These are phyloP conservation scores for Beauveria asiatica DNA, from an alignment of 2,329 filamentous ascomycete species.

Conservation along the genomic window DNA sequence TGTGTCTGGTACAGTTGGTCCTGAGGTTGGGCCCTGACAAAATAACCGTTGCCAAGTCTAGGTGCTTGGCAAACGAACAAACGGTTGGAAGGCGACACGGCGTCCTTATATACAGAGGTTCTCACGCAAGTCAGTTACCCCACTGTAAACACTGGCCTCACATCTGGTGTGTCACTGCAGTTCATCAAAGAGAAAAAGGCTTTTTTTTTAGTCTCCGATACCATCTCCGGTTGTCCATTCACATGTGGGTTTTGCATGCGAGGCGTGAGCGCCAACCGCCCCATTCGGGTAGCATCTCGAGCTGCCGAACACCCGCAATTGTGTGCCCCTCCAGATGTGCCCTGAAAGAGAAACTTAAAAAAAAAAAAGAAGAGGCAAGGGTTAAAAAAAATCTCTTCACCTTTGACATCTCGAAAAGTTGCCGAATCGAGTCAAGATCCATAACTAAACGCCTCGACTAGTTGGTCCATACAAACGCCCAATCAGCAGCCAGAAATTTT, in stretches of 20 bases:
- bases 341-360: not conserved
- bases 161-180: not conserved
- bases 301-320: not conserved
- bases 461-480: not conserved
- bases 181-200: not conserved
- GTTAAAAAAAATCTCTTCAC: not conserved
- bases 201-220: not conserved
- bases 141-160: not conserved
- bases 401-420: conserved; percentile 3
- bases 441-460: not conserved
- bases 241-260: not conserved
- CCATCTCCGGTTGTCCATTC: not conserved
- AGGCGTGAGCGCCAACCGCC: conserved; percentile 8
- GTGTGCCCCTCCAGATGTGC: not conserved
- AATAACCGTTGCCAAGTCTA: too few species aligned
- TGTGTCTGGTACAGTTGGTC: too few species aligned
- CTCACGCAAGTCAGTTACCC: not conserved
- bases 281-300: not conserved
- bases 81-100: not conserved
- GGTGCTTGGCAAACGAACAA: not conserved
- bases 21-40: too few species aligned
- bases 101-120: not conserved
- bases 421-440: conserved; percentile 6
- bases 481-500: not conserved
- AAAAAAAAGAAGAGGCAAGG: not conserved